Evolutionary conservation across 1,139 yeast genomes (phyloP).

Genomic region (Zygoascus meyerae): DNA sequence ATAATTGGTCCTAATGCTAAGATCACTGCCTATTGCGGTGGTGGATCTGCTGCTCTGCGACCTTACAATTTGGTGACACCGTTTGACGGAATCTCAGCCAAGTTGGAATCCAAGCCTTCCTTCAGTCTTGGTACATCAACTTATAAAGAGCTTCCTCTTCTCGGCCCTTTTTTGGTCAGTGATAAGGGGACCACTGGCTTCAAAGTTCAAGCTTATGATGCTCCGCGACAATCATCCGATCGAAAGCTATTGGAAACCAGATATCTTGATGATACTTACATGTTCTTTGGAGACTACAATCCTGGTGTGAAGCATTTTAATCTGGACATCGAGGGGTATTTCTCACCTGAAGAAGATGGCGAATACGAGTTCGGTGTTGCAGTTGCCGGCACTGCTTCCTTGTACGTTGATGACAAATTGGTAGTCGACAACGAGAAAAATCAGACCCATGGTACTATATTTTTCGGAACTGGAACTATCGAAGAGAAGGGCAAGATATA

Average conservation of each 20-base stretch:
- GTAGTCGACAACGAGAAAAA: slow-evolving; percentile 52
- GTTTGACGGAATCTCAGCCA: slow-evolving; percentile 38
- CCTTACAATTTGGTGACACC: slow-evolving; percentile 47
- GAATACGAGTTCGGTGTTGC: slow-evolving; percentile 48
- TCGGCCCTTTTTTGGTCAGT: slow-evolving; percentile 27
- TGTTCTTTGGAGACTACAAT: slow-evolving; percentile 46
- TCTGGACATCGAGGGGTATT: slow-evolving; percentile 44
- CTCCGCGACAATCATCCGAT: slow-evolving; percentile 35
- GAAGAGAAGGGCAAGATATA: slow-evolving; percentile 41
- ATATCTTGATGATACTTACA: slow-evolving; percentile 34
- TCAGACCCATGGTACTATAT: slow-evolving; percentile 46
- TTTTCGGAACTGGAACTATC: slow-evolving; percentile 48
- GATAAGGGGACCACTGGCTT: slow-evolving; percentile 41
- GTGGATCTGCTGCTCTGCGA: slow-evolving; percentile 48
- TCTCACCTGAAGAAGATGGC: slow-evolving; percentile 43
- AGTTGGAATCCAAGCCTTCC: slow-evolving; percentile 30
- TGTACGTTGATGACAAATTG: slow-evolving; percentile 47
- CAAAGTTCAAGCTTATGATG: slow-evolving; percentile 38
- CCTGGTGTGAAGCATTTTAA: slow-evolving; percentile 38
- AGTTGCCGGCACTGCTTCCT: slow-evolving; percentile 48
- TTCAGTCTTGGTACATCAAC: slow-evolving; percentile 38
- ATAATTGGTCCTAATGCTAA: slow-evolving; percentile 51
- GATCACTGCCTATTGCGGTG: slow-evolving; percentile 42
- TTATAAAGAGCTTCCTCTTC: slow-evolving; percentile 32
- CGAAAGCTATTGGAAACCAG: slow-evolving; percentile 38